Conservation (phyloP, 495 filamentous ascomycete genomes). For the Astrothelium subdiscretum region DNA sequence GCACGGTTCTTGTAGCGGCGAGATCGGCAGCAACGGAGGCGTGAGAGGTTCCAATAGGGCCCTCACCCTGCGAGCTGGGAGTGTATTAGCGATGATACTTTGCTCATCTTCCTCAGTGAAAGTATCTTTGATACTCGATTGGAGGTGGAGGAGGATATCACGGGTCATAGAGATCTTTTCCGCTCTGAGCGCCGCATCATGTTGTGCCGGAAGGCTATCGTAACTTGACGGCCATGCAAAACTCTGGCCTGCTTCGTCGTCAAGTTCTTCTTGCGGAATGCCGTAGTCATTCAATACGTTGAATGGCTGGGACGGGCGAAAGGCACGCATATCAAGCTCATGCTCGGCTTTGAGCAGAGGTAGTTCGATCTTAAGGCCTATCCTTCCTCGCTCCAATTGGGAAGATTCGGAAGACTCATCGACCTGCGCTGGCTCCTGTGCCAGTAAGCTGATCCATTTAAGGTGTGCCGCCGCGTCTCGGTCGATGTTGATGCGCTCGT, state of each 20-base stretch:
- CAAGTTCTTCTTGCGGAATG: background rate
- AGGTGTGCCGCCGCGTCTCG: background rate
- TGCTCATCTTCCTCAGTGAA: slow-evolving; percentile 28
- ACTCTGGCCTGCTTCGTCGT: slow-evolving; percentile 37
- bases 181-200: slow-evolving; percentile 15
- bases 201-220: slow-evolving; percentile 16
- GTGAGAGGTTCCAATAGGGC: slow-evolving; percentile 35
- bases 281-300: background rate
- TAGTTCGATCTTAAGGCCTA: slow-evolving; percentile 14
- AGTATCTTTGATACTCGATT: slow-evolving; percentile 27
- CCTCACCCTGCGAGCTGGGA: background rate
- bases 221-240: slow-evolving; percentile 33
- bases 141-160: slow-evolving; percentile 30
- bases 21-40: slow-evolving; percentile 46
- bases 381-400: background rate
- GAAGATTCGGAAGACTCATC: no score
- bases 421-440: no score
- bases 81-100: slow-evolving; percentile 17
- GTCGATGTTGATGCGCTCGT: background rate
- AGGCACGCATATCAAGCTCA: slow-evolving; percentile 19
- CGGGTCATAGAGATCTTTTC: slow-evolving; percentile 38
- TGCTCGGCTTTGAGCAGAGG: slow-evolving; percentile 18
- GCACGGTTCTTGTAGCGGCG: slow-evolving; percentile 30
- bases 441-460: no score
- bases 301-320: slow-evolving; percentile 5